phyloP scores from a whole-genome alignment of 345 rosid species.

The Rhodamnia argentea region DNA sequence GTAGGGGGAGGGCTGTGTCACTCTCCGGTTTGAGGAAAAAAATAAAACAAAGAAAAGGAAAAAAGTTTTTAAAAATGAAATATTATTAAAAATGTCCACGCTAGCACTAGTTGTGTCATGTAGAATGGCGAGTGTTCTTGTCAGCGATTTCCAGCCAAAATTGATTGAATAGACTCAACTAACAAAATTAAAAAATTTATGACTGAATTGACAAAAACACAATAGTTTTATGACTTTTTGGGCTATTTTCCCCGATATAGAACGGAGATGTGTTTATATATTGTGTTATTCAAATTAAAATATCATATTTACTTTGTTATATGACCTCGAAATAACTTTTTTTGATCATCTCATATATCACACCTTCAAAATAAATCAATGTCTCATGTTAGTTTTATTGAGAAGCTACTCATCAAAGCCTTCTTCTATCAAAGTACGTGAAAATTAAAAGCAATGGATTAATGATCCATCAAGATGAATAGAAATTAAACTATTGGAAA shows the following conservation, averaged over 20 bases:
- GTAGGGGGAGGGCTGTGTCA: too few species aligned
- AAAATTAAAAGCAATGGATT: not conserved
- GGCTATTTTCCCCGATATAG: too few species aligned
- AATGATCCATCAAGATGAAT: not conserved
- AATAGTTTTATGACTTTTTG: too few species aligned
- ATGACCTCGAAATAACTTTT: not conserved
- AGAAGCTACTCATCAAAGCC: not conserved
- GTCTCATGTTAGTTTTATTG: not conserved
- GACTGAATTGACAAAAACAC: too few species aligned
- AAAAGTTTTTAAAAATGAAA: too few species aligned
- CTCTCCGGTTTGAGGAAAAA: too few species aligned
- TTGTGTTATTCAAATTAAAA: not conserved
- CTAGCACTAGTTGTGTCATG: too few species aligned
- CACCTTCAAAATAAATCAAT: not conserved
- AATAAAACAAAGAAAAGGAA: too few species aligned
- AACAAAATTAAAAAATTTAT: too few species aligned
- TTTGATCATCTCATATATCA: not conserved
- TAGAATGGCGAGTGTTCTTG: accelerated
- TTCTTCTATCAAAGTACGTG: not conserved
- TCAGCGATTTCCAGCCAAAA: too few species aligned
- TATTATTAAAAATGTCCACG: too few species aligned
- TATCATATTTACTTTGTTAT: not conserved
- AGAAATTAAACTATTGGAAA: not conserved
- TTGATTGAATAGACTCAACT: too few species aligned
- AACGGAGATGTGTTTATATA: not conserved